phyloP scores from a whole-genome alignment of 495 filamentous ascomycete genomes.

The Penicillium waksmanii region DNA sequence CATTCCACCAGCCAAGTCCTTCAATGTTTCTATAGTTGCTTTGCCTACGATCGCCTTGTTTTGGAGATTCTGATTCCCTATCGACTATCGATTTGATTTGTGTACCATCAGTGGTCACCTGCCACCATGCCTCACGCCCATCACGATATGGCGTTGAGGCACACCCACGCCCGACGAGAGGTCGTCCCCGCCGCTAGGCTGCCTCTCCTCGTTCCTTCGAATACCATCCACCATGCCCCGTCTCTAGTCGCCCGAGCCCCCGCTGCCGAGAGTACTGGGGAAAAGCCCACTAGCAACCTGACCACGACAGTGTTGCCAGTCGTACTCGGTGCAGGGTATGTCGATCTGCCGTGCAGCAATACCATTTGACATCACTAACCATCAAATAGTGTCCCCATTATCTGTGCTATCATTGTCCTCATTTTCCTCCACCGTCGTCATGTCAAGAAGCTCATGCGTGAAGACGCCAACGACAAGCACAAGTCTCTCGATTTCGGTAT shows the following conservation, averaged over 20 bases:
- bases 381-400: conserved; percentile 70
- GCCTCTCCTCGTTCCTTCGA: conserved; percentile 26
- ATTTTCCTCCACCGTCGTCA: conserved; percentile 78
- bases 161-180: conserved; percentile 31
- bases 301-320: conserved; percentile 74
- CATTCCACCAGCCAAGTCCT: conserved; percentile 2
- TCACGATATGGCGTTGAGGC: conserved; percentile 32
- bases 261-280: conserved; percentile 22
- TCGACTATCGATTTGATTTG: not conserved
- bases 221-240: conserved; percentile 16
- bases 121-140: conserved; percentile 36
- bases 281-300: conserved; percentile 53
- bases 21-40: conserved; percentile 25
- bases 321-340: conserved; percentile 81
- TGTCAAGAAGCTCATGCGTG: conserved; percentile 68
- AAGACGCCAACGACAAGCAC: conserved; percentile 87
- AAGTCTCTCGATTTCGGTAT: conserved; percentile 94
- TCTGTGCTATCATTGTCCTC: conserved; percentile 67
- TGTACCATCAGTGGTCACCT: conserved; percentile 1
- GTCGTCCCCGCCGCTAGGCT: conserved; percentile 33
- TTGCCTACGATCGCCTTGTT: conserved; percentile 11
- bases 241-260: conserved; percentile 37
- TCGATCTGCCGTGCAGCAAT: conserved; percentile 26
- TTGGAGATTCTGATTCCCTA: not conserved
- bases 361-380: too few species aligned